These are phyloP conservation scores for Dictyostelium brefeldianum DNA, from an alignment of 78 protist species.

Conservation along the genomic window DNA sequence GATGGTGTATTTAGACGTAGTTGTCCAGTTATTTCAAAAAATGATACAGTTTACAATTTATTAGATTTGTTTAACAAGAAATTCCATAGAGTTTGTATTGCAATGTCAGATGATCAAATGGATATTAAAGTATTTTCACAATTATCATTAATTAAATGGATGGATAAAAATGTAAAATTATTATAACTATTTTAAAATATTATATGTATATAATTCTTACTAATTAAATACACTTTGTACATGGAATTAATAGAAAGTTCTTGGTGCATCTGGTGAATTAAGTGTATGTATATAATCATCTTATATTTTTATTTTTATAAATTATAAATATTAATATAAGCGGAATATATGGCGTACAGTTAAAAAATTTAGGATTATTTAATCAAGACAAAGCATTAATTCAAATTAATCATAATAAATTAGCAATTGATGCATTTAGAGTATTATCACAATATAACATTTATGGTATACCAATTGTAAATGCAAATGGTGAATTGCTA, in stretches of 20 bases:
- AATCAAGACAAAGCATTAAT: constrained; percentile 19
- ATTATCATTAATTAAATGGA: constrained; percentile 53
- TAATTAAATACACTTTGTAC: no score
- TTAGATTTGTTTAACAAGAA: constrained; percentile 30
- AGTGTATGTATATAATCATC: constrained; percentile 10
- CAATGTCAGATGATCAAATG: constrained; percentile 22
- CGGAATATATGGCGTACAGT: no score
- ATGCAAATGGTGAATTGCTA: constrained; percentile 43
- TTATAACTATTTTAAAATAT: not conserved
- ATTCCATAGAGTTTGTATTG: constrained; percentile 55
- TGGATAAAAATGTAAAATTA: constrained; percentile 62
- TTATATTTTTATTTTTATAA: not conserved
- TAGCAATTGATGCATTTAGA: constrained; percentile 77
- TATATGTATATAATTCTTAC: not conserved
- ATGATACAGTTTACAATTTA: constrained; percentile 20
- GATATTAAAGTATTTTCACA: constrained; percentile 52
- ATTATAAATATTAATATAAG: not conserved
- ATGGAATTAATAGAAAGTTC: no score
- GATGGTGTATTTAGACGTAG: constrained; percentile 19
- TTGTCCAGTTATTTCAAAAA: constrained; percentile 41
- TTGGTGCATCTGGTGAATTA: constrained; percentile 35
- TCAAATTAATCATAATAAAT: constrained; percentile 10
- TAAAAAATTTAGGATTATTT: constrained; percentile 28
- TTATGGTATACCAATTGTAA: constrained; percentile 69
- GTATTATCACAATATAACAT: constrained; percentile 43